These are phyloP conservation scores for Xylaria nigripes DNA, from an alignment of 495 filamentous ascomycete genomes.

Conservation along the genomic window DNA sequence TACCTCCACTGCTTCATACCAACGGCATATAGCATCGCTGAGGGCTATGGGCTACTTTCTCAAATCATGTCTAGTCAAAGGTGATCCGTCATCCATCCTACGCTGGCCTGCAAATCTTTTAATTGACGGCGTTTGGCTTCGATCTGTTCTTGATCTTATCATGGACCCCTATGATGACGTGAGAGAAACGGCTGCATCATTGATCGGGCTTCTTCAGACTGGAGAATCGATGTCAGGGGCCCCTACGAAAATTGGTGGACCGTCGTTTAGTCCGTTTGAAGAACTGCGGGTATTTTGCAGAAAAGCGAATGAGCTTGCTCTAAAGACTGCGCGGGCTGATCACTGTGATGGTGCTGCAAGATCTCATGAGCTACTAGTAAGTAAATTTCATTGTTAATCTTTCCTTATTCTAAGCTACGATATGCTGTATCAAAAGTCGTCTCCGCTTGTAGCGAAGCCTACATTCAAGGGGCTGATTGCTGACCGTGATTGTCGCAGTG, in stretches of 20 bases:
- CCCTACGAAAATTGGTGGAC: conserved; percentile 7
- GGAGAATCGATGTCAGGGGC: conserved; percentile 19
- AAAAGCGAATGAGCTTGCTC: conserved; percentile 50
- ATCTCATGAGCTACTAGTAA: conserved; percentile 40
- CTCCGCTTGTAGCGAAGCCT: background rate
- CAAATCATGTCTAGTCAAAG: conserved; percentile 24
- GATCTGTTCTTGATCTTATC: conserved; percentile 65
- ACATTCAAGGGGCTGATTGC: background rate
- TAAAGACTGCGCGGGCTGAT: conserved; percentile 67
- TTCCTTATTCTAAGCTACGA: background rate
- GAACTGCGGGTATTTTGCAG: conserved; percentile 30
- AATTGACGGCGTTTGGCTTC: conserved; percentile 46
- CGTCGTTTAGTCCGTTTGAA: conserved; percentile 15
- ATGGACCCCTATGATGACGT: conserved; percentile 93
- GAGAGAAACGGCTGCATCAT: conserved; percentile 51
- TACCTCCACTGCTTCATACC: conserved; percentile 69
- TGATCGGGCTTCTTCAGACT: conserved; percentile 42
- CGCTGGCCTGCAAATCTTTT: conserved; percentile 15
- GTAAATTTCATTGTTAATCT: conserved; percentile 10
- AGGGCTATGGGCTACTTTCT: conserved; percentile 56
- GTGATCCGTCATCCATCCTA: conserved; percentile 3
- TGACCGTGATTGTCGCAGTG: conserved; percentile 6
- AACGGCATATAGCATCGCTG: conserved; percentile 73
- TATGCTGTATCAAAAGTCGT: background rate
- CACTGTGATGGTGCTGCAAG: conserved; percentile 79